These are phyloP conservation scores for Rubia balearica DNA, from an alignment of 305 asterid species.

Conservation along the genomic window DNA sequence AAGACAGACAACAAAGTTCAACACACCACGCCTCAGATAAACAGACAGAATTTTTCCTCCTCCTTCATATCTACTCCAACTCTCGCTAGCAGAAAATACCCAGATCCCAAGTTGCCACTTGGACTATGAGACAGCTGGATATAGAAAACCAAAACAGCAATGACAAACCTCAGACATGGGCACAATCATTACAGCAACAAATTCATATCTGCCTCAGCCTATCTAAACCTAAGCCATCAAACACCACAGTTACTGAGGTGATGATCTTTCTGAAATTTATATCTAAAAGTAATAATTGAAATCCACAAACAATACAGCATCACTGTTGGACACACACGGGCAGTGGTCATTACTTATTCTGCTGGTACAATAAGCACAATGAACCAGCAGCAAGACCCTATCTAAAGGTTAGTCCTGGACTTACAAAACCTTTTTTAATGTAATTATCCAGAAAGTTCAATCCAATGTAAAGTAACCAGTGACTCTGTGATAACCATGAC, in stretches of 20 bases:
- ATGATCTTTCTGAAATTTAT: not conserved
- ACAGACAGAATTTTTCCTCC: not conserved
- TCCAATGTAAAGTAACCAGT: not conserved
- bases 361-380: no score
- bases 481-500: not conserved
- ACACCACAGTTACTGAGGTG: not conserved
- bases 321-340: not conserved
- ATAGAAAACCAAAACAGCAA: not conserved
- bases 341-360: no score
- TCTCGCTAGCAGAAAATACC: not conserved
- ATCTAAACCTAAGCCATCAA: not conserved
- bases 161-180: not conserved
- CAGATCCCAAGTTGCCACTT: not conserved
- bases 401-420: not conserved
- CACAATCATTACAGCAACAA: not conserved
- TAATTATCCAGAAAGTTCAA: not conserved
- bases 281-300: not conserved
- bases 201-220: not conserved
- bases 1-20: not conserved
- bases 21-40: not conserved
- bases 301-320: not conserved
- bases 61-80: not conserved
- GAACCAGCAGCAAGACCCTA: not conserved
- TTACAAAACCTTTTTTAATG: not conserved
- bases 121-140: not conserved